Evolutionary conservation across 306 rosid genomes (phyloP), one percentile per base, ranked within the genome.

Genomic region (Quercus parvula): DNA sequence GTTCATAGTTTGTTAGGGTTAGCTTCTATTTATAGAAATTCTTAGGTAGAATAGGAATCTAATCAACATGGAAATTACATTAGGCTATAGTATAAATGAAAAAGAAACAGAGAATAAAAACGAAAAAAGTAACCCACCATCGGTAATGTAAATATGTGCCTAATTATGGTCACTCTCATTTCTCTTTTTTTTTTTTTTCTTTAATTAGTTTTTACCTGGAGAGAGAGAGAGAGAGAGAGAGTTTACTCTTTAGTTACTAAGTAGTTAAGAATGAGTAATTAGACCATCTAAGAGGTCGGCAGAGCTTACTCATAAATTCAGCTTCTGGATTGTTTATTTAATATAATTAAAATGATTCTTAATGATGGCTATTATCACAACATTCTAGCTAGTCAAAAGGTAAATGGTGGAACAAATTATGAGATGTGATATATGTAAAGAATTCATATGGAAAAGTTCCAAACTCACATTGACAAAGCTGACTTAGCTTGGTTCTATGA

Each of bases 171-270:
- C 66, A 59, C 28, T 22, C 66, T 49, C 5, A 49, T 12, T 49
- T 13, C 15, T 3, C 15, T 49, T 0, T 0, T 0, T 1, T 6
- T 6, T 38, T 1, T 12, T 49, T 0, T 46, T 46, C 17, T 49
- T 49, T 49, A 49, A 12, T 13, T 49, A 12, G 54, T 49, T 49
- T 49, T 49, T 49, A 13, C 17, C 15, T 11, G 0, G 41, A 2
- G 51, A 10, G 51, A 35, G 38, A 44, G 49, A 44, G 51, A 44
- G 24, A 24, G 24, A 24, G 15, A 49, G 54, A 49, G 54, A 12
- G 54, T 49, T 12, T 49, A 49, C 17, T 49, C 54, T 38, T 1
- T 38, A 38, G 44, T 38, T 38, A 38, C 46, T 38, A 38, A 38
- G 46, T 38, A 38, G 11, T 38, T 38, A 38, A 38, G 46, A 38